phyloP scores from a whole-genome alignment of 78 protist genomes.

The Emiliania huxleyi region DNA sequence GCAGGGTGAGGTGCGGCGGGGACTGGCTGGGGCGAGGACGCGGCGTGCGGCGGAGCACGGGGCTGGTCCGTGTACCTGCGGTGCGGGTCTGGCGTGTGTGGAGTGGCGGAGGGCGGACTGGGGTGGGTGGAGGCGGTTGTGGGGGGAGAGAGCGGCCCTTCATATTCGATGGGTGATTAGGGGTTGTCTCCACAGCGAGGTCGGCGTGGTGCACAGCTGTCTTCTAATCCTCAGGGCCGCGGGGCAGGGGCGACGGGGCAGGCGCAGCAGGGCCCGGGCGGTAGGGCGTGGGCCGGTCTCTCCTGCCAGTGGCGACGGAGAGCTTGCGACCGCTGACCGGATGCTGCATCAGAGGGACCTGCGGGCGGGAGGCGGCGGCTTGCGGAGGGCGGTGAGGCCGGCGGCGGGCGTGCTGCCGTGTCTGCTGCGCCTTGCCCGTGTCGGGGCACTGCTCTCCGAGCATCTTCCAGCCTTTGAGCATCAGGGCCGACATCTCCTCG shows the following conservation, averaged over 20 bases:
- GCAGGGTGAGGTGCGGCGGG: no score
- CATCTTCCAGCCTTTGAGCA: background rate
- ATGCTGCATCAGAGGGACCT: background rate
- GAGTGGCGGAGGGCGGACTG: background rate
- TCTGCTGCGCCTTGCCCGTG: background rate
- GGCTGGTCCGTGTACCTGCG: no score
- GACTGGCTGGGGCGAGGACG: no score
- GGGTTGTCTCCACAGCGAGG: background rate
- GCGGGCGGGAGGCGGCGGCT: background rate
- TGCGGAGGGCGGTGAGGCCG: background rate
- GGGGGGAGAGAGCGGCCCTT: no score
- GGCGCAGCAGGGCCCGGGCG: background rate
- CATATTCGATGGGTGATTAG: background rate
- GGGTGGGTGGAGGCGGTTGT: no score
- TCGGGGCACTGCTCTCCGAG: constrained; percentile 9
- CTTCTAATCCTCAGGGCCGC: background rate
- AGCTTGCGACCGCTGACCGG: background rate
- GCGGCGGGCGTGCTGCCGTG: background rate
- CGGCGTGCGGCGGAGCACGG: no score
- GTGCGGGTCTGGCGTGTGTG: background rate
- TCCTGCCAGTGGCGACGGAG: background rate
- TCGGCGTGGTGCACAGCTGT: background rate
- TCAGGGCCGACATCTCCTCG: background rate
- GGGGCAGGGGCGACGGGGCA: background rate
- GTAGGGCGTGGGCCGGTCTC: background rate